These are phyloP conservation scores for Curvularia hawaiiensis DNA, from an alignment of 2,329 filamentous ascomycete genomes.

Conservation along the genomic window DNA sequence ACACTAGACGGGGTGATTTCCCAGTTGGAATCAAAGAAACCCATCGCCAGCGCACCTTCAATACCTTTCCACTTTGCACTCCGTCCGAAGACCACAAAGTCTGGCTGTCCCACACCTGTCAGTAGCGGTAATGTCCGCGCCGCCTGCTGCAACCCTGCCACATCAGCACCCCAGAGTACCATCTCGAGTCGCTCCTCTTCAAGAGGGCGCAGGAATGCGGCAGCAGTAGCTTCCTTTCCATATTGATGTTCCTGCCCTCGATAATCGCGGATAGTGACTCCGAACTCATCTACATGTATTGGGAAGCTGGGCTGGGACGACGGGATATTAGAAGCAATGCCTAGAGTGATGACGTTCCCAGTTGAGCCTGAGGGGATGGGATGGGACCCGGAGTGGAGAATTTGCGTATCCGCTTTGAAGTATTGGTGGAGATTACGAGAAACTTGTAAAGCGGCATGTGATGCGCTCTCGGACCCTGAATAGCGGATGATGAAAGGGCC, in stretches of 20 bases:
- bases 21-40: constrained; percentile 63
- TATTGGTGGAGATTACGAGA: constrained; percentile 65
- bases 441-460: constrained; percentile 56
- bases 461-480: constrained; percentile 32
- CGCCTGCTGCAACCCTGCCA: constrained; percentile 54
- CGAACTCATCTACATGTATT: constrained; percentile 29
- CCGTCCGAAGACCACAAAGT: constrained; percentile 58
- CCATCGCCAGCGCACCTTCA: constrained; percentile 59
- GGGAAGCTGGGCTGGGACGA: constrained; percentile 34
- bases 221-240: constrained; percentile 50
- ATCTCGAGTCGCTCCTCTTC: constrained; percentile 57
- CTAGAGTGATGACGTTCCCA: constrained; percentile 56
- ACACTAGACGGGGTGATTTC: constrained; percentile 56
- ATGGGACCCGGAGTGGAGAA: constrained; percentile 31
- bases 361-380: constrained; percentile 4
- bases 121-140: constrained; percentile 60
- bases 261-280: constrained; percentile 29
- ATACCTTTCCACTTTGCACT: constrained; percentile 57
- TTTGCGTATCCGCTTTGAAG: constrained; percentile 58
- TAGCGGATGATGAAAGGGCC: constrained; percentile 53
- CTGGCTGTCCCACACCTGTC: constrained; percentile 62
- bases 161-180: constrained; percentile 61
- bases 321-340: constrained; percentile 35
- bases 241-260: constrained; percentile 26
- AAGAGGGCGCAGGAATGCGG: constrained; percentile 59